A percentile compares a stretch with the other conserved stretches of the same genome.
These are phyloP conservation scores for Monilinia aucupariae DNA, from an alignment of 2,329 filamentous ascomycete species.

Conservation along the genomic window DNA sequence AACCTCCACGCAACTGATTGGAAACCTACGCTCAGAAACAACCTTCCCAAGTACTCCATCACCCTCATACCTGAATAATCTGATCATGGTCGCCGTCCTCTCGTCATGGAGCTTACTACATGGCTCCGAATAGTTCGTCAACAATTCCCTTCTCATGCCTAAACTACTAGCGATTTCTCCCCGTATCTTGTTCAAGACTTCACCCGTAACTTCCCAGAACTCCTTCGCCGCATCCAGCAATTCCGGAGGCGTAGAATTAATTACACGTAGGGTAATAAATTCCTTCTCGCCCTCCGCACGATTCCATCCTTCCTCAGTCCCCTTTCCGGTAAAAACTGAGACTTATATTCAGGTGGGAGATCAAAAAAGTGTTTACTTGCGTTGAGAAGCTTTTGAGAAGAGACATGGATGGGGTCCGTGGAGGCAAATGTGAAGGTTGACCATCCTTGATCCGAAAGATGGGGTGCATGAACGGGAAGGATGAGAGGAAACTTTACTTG, in stretches of 20 bases:
- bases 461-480: constrained; percentile 20
- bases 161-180: constrained; percentile 26
- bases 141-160: constrained; percentile 22
- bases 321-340: constrained; percentile 22
- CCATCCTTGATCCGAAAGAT: constrained; percentile 28
- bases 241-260: constrained; percentile 21
- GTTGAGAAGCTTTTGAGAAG: constrained; percentile 23
- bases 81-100: constrained; percentile 27
- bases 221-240: constrained; percentile 21
- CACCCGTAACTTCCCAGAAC: constrained; percentile 25
- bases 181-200: constrained; percentile 23
- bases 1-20: neutral
- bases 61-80: constrained; percentile 30
- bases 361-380: constrained; percentile 28
- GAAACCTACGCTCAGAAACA: constrained; percentile 28
- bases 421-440: constrained; percentile 22
- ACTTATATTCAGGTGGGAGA: constrained; percentile 24
- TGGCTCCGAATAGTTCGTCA: constrained; percentile 27
- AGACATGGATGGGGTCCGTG: constrained; percentile 20
- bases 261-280: constrained; percentile 28
- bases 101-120: constrained; percentile 20
- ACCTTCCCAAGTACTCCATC: constrained; percentile 16
- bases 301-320: constrained; percentile 29
- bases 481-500: constrained; percentile 22
- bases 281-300: constrained; percentile 30